Conservation (phyloP, 148 eudicot species). For the Rhododendron mucronatum region DNA sequence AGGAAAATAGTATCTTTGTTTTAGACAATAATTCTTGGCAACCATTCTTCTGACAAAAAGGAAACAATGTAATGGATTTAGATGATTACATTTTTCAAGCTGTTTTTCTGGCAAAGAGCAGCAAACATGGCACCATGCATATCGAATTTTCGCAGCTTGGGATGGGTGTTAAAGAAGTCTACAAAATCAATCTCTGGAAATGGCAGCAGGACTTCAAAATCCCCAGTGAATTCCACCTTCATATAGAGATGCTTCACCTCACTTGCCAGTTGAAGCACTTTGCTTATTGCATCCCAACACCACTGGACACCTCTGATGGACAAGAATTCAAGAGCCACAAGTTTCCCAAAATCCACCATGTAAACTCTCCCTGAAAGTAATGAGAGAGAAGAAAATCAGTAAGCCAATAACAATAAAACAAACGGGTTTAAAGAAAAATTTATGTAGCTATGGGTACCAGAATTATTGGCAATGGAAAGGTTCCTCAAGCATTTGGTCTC, state of each 20-base stretch:
- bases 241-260: constrained; percentile 80
- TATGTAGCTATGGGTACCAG: constrained; percentile 40
- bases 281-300: constrained; percentile 86
- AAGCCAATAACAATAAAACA: not conserved
- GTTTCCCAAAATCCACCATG: constrained; percentile 73
- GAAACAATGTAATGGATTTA: not conserved
- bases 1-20: not conserved
- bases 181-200: constrained; percentile 77
- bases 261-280: constrained; percentile 69
- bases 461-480: constrained; percentile 66
- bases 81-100: constrained; percentile 70
- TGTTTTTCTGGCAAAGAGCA: constrained; percentile 90
- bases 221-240: constrained; percentile 97
- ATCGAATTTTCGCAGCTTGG: constrained; percentile 68
- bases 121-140: constrained; percentile 99
- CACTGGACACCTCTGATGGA: constrained; percentile 79
- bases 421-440: not conserved
- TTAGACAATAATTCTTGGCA: not conserved
- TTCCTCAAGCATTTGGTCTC: constrained; percentile 51
- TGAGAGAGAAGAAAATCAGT: not conserved
- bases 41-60: not conserved
- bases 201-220: constrained; percentile 58
- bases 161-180: constrained; percentile 80
- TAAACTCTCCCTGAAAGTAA: constrained; percentile 55
- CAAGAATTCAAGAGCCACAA: constrained; percentile 68